Base-by-base conservation (phyloP, 345 rosid genomes). In the Heritiera fomes region DNA sequence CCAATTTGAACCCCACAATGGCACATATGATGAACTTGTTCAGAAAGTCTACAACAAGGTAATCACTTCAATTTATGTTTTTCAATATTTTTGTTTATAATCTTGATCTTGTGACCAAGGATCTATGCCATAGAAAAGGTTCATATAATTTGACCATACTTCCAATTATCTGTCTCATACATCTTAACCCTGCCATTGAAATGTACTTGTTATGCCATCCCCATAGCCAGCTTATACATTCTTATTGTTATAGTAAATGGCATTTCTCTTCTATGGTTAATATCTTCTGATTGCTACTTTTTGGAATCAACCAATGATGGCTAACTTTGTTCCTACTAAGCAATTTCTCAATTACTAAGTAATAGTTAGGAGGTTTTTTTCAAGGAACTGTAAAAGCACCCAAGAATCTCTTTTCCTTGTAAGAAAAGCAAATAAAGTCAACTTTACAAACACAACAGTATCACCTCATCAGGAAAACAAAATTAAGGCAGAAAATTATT, bases 21-120 rank as follows among this genome's bases (percentile, higher is more conserved):
- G 89, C 71, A 80, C 80, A 3, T 89, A 91, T 55, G 84, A 83
- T 41, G 84, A 85, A 3, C 78, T 91, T 75, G 77, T 91, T 62
- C 0, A 76, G 45, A 43, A 32, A 40, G 88, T 91, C 41, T 56
- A 75, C 55, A 79, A 83, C 80, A 87, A 91, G 90, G 93, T 90
- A 86, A 79, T 2, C 2, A n/a, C 28, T 66, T 14, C 40, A 45
- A 5, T 30, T 8, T 5, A 40, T 74, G 4, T 17, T 34, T 60
- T 28, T 43, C 11, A 9, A 6, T 59, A 3, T 38, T 73, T 55
- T 72, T 72, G 20, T 8, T 50, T 6, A 47, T 34, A 34, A 34
- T 63, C 20, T 63, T 17, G 9, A 34, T 63, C 4, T 63, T 63
- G 10, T 34, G 15, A 23, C 40, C 14, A 34, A 59, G 1, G 13